Evolutionary conservation across 352 stramenopile genomes (phyloP), one percentile per base, ranked within the genome.

Genomic region (Phytophthora melonis): DNA sequence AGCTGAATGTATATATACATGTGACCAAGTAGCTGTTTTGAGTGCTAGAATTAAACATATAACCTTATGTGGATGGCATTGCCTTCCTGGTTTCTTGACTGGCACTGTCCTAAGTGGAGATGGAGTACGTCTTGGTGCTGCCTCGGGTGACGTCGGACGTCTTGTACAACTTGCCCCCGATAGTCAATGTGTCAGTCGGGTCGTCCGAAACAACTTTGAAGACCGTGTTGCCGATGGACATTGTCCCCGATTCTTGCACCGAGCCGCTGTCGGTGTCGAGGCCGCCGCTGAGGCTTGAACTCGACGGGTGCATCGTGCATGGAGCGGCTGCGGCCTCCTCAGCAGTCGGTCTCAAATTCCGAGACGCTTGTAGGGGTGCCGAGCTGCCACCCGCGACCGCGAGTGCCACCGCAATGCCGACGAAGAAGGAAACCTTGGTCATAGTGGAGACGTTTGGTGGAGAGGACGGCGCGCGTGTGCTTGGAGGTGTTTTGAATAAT

Each of bases 311-410:
- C 11, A 43, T 43, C 11, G 36, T 5, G 36, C 36, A 43, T 11
- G 36, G 11, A 4, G 36, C 36, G 36, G 36, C 36, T 43, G 36
- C 36, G 36, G 14, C 16, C 36, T 43, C 13, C 36, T 43, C 36
- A 16, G 16, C 36, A 11, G 3, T 43, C 36, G 36, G 36, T 43
- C 36, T 43, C 5, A 43, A 32, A 32, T 32, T 32, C 0, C 27
- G 27, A 32, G 79, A 74, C 49, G 57, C 58, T 90, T 95, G 49
- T 68, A 90, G 57, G 92, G 99, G 7, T 84, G 90, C 2, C 95
- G 34, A 41, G 34, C 34, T 41, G 34, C 34, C 34, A 41, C 34
- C 34, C 10, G 34, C 34, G 34, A 16, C 13, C 34, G 13, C 10
- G 34, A 41, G 34, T 3, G 10, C 8, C 34, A 14, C 34, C 16